A percentile compares a stretch with the other conserved stretches of the same genome.
Evolutionary conservation across 768 basidiomycete species (phyloP).

Genomic region (Boletus edulis): DNA sequence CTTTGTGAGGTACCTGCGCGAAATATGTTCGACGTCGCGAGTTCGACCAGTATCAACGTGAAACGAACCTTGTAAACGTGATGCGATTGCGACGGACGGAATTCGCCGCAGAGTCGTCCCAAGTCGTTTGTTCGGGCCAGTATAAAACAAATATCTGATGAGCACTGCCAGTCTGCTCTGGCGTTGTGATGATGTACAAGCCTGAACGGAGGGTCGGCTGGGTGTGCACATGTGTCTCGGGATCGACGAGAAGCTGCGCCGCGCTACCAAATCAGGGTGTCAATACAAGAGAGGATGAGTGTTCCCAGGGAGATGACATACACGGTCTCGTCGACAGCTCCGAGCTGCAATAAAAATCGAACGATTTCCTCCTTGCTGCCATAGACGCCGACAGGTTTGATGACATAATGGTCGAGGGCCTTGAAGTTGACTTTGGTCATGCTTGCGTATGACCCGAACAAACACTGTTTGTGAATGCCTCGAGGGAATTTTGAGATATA

Average conservation of each 20-base stretch:
- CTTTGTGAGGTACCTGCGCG: too few species aligned
- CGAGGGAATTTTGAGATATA: constrained; percentile 51
- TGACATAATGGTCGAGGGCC: constrained; percentile 38
- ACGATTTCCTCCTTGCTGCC: constrained; percentile 53
- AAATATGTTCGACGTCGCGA: too few species aligned
- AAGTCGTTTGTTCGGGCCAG: constrained; percentile 47
- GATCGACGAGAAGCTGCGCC: neutral
- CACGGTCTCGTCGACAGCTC: constrained; percentile 38
- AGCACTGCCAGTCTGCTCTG: neutral
- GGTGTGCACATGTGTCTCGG: neutral
- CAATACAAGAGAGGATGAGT: neutral
- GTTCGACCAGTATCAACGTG: too few species aligned
- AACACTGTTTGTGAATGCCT: constrained; percentile 45
- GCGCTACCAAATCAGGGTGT: constrained; percentile 1
- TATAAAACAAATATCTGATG: constrained; percentile 48
- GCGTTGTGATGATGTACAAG: constrained; percentile 16
- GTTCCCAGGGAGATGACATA: constrained; percentile 22
- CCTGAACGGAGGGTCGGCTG: constrained; percentile 22
- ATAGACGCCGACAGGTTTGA: constrained; percentile 42
- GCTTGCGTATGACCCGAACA: constrained; percentile 49
- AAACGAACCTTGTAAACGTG: constrained; percentile 57
- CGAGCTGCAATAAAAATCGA: constrained; percentile 38
- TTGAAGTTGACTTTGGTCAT: constrained; percentile 44
- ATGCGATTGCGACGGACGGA: constrained; percentile 50
- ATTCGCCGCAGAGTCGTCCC: constrained; percentile 38